phyloP scores from a whole-genome alignment of 352 stramenopile genomes.

The Pythium guiyangense region DNA sequence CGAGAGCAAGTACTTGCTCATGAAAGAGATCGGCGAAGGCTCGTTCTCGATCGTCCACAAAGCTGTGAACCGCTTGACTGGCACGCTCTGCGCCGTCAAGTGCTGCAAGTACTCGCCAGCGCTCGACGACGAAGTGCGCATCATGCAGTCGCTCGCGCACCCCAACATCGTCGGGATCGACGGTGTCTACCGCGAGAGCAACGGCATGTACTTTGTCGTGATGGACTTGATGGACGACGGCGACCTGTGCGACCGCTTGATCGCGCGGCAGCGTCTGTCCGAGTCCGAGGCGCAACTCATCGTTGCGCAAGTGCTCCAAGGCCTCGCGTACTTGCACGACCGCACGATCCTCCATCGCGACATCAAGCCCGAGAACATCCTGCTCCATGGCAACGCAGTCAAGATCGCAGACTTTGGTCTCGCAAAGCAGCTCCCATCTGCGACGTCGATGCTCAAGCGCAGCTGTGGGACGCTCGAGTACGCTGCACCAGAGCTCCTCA shows the following conservation, averaged over 20 bases:
- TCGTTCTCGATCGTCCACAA: conserved; percentile 83
- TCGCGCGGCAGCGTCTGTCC: conserved; percentile 51
- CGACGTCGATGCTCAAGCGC: conserved; percentile 43
- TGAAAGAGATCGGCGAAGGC: conserved; percentile 81
- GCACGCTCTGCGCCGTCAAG: conserved; percentile 62
- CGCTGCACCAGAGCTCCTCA: conserved; percentile 64
- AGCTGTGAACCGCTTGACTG: conserved; percentile 61
- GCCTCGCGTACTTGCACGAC: conserved; percentile 58
- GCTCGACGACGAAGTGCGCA: conserved; percentile 64
- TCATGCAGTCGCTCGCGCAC: conserved; percentile 56
- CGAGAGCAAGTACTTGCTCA: conserved; percentile 54
- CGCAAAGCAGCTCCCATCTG: conserved; percentile 51
- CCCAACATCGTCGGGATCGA: conserved; percentile 67
- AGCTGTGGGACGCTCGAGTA: conserved; percentile 81
- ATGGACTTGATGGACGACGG: conserved; percentile 80
- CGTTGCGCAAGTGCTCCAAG: conserved; percentile 54
- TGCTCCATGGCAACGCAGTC: conserved; percentile 60
- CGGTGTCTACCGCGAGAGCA: conserved; percentile 61
- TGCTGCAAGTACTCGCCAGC: conserved; percentile 64
- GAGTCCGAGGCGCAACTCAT: conserved; percentile 53
- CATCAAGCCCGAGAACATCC: conserved; percentile 82
- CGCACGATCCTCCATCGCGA: conserved; percentile 68
- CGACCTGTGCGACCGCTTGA: conserved; percentile 71
- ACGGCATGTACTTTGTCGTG: conserved; percentile 76
- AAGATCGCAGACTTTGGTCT: conserved; percentile 82